Percentiles rank a stretch among this genome's conserved stretches.
Evolutionary conservation across 1,139 yeast species (phyloP).

Genomic region (Yamadazyma songkhlaensis): DNA sequence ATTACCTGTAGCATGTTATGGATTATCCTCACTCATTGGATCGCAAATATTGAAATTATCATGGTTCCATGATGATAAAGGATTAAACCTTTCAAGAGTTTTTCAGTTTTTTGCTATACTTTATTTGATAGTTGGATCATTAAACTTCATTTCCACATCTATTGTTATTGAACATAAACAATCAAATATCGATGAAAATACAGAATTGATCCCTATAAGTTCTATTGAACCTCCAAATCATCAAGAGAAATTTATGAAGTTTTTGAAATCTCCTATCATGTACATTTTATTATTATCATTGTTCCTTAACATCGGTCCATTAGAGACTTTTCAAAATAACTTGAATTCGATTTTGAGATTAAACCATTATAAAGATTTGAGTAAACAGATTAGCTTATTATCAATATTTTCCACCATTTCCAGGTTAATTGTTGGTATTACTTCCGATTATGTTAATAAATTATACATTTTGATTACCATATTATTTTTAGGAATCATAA

Average conservation of each 20-base stretch:
- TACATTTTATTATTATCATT: conserved; percentile 64
- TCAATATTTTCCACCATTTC: conserved; percentile 40
- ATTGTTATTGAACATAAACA: conserved; percentile 40
- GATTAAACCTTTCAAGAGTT: conserved; percentile 50
- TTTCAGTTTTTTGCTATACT: conserved; percentile 58
- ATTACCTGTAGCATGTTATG: conserved; percentile 84
- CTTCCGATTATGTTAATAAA: conserved; percentile 54
- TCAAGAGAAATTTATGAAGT: conserved; percentile 43
- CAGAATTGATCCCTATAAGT: conserved; percentile 17
- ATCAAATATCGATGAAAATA: conserved; percentile 18
- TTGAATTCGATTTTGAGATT: conserved; percentile 60
- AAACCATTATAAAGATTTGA: conserved; percentile 32
- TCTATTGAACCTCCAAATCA: conserved; percentile 43
- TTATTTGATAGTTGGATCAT: conserved; percentile 52
- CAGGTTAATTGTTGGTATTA: conserved; percentile 62
- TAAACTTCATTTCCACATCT: conserved; percentile 62
- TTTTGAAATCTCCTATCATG: conserved; percentile 62
- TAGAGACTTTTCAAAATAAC: conserved; percentile 84
- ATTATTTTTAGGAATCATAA: conserved; percentile 41
- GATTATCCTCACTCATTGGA: conserved; percentile 68
- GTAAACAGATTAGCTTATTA: conserved; percentile 43
- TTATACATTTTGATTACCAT: conserved; percentile 40
- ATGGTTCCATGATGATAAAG: conserved; percentile 23
- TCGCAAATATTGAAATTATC: conserved; percentile 50
- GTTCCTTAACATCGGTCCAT: conserved; percentile 74